These are phyloP conservation scores for Gardenia jasminoides DNA, from an alignment of 257 asterid species.

Conservation along the genomic window DNA sequence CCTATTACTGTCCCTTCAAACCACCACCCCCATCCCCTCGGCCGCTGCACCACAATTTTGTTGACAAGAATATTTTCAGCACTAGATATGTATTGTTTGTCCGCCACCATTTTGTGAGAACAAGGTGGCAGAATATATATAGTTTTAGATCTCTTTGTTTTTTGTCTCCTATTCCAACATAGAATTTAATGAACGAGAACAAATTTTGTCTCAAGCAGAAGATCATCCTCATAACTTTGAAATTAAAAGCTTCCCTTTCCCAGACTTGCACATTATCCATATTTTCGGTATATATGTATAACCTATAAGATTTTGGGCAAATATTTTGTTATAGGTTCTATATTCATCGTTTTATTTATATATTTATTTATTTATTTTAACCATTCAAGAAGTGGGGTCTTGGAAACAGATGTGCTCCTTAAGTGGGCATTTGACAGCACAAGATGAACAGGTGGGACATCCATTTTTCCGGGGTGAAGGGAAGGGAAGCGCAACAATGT, in stretches of 20 bases:
- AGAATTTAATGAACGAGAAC: neutral
- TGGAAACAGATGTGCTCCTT: constrained; percentile 13
- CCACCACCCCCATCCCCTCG: too few relatives aligned
- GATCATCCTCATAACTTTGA: neutral
- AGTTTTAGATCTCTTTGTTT: neutral
- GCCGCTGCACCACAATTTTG: too few relatives aligned
- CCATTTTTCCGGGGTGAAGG: constrained; percentile 1
- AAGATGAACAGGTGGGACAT: constrained; percentile 18
- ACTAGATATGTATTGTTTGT: neutral
- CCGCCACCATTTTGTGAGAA: neutral
- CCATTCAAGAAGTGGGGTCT: constrained; percentile 16
- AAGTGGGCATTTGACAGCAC: constrained; percentile 15
- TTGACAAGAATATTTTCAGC: too few relatives aligned
- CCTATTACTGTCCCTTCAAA: too few relatives aligned
- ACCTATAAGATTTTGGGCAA: neutral
- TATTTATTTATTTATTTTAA: constrained; percentile 9
- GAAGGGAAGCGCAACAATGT: neutral
- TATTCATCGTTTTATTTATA: neutral
- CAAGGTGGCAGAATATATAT: neutral
- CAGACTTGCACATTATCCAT: neutral
- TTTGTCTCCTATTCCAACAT: neutral
- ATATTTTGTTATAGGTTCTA: constrained; percentile 3
- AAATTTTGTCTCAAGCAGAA: neutral
- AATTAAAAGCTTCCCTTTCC: neutral
- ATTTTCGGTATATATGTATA: too few relatives aligned